Evolutionary conservation across 163 green algal genomes (phyloP), one percentile per base, ranked within the genome.

Genomic region (Picocystis sp.): DNA sequence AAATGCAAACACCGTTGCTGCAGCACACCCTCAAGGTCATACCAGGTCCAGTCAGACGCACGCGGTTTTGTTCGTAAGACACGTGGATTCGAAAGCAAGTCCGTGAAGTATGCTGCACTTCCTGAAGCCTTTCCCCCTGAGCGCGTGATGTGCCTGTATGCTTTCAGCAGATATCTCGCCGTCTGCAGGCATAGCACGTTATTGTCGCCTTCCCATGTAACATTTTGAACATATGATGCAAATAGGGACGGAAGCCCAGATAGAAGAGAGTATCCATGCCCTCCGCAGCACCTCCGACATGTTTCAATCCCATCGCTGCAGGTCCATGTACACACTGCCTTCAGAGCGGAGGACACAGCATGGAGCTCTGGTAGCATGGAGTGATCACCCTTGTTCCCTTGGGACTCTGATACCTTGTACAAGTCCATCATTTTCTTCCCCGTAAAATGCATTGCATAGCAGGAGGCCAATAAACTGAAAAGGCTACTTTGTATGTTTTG

Each of bases 181-280:
- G 66, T 79, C 73, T 92, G 73, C 51, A 45, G 42, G 35, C 34
- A 56, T 11, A 59, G 17, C n/a, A 84, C 80, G 61, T 84, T 91
- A 80, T 94, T 94, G 71, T 93, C 83, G 10, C 84, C 84, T 72
- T 94, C 84, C 84, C 84, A 94, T 3, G 84, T 94, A 21, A 81
- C 71, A 53, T 93, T 94, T 69, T 92, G 78, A 11, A 92, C 83
- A 52, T 94, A 94, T 47, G 57, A 79, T 19, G 64, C 58, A 53
- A 83, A 84, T 24, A 93, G 63, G 17, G 67, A 74, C 15, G 84
- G 84, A 55, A 94, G 76, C 5, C 80, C 84, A 3, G 68, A 83
- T 47, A 89, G 72, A 43, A 75, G 50, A 54, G 67, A 81, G 82
- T 84, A 94, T 52, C 84, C 84, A 57, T 94, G 84, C 5, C 84